Evolutionary conservation across 192 early-diverging fungal species (phyloP), one percentile per base, ranked within the genome.

Genomic region (Gaertneriomyces semiglobifer): DNA sequence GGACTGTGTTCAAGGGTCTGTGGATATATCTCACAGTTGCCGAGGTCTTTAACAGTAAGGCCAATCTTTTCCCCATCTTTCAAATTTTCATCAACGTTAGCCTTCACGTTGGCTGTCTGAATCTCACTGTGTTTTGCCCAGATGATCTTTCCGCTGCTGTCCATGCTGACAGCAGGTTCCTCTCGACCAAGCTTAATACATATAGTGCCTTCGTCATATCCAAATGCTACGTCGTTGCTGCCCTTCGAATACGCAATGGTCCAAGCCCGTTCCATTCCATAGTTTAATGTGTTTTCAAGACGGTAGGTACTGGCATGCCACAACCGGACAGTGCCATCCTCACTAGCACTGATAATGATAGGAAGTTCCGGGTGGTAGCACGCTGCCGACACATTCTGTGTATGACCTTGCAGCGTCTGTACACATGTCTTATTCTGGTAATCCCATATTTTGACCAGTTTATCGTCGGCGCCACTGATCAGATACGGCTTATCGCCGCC

Each of bases 361-460:
- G 97, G 97, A 48, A 98, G 80, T n/a, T 89, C 87, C 2, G 97
- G 97, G 70, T 99, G 97, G 82, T 89, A 99, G 7, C 83, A 79
- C 7, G 92, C 91, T 48, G 92, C 87, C 12, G 86, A 92, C 5
- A 95, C 94, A 68, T 99, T 97, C 54, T 96, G 89, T 7, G 90
- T 83, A 75, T 99, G 97, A 7, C 97, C 97, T 77, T 98, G 95
- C 59, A 99, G 85, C 6, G 96, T 99, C 77, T 96, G 94, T 11
- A 99, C 95, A 74, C 96, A 98, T 16, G 93, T 93, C 78, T 96
- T 98, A 86, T 98, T 99, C 72, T 98, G 96, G 74, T 98, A 98
- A 74, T 99, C 97, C 97, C 97, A 99, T 42, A 99, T 89, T 63
- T 96, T 97, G 67, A 92, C 86, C 41, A 87, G 63, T 80, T 92